phyloP scores from a whole-genome alignment of 306 rosid genomes.

The Castanea crenata region DNA sequence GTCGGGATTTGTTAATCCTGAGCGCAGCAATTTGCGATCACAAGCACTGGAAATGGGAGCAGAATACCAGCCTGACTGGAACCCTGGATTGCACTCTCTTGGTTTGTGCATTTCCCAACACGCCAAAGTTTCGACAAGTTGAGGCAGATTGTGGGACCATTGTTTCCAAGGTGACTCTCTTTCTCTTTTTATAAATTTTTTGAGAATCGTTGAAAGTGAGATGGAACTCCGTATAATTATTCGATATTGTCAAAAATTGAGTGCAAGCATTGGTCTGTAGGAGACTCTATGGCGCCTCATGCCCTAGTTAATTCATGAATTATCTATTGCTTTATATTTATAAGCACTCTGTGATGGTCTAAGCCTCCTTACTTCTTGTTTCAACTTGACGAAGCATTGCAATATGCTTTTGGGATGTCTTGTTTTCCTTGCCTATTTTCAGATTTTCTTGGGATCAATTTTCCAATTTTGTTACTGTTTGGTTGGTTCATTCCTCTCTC shows the following conservation, averaged over 20 bases:
- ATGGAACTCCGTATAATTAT: neutral
- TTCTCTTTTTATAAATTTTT: neutral
- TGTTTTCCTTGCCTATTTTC: neutral
- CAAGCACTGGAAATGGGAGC: constrained; percentile 97
- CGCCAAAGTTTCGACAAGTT: constrained; percentile 91
- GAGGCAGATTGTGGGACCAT: constrained; percentile 87
- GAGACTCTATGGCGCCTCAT: neutral
- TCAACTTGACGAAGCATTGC: neutral
- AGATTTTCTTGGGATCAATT: neutral
- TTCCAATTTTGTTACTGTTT: neutral
- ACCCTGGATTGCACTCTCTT: constrained; percentile 75
- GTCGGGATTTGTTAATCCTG: constrained; percentile 94
- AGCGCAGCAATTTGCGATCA: constrained; percentile 78
- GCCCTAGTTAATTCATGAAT: neutral
- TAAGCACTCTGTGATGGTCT: neutral
- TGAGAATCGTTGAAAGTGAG: neutral
- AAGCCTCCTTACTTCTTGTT: neutral
- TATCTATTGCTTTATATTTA: neutral
- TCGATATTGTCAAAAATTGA: neutral
- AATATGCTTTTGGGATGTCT: neutral
- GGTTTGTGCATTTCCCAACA: constrained; percentile 87
- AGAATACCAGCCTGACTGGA: constrained; percentile 84
- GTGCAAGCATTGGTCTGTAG: neutral
- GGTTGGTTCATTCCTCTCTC: neutral
- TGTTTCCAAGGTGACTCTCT: constrained; percentile 69